phyloP scores from a whole-genome alignment of 208 protist genomes.

The Acanthamoeba triangularis region DNA sequence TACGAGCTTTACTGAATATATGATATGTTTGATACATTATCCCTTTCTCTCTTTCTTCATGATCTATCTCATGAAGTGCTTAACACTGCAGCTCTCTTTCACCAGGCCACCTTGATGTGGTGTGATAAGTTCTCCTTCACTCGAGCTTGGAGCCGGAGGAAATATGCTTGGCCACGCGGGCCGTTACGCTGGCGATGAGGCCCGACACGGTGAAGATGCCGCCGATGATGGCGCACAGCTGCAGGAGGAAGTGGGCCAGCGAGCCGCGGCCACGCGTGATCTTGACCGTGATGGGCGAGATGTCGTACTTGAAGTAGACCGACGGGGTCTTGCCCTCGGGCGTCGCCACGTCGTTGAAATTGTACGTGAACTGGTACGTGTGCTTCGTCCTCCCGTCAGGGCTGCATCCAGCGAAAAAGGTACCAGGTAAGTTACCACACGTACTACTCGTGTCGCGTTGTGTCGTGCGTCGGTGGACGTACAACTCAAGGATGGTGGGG shows the following conservation, averaged over 20 bases:
- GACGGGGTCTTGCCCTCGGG: background rate
- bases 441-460: no score
- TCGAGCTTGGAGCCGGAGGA: background rate
- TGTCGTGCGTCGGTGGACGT: background rate
- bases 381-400: constrained; percentile 57
- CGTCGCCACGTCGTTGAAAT: constrained; percentile 63
- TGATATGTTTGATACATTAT: background rate
- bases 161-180: background rate
- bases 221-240: constrained; percentile 66
- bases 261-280: constrained; percentile 52
- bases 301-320: constrained; percentile 72
- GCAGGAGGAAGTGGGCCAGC: constrained; percentile 47
- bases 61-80: background rate
- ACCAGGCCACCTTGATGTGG: no score
- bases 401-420: background rate
- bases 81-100: no score
- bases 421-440: background rate
- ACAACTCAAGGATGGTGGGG: constrained; percentile 47
- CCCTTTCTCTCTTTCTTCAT: background rate
- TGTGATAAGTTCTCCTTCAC: no score
- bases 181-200: constrained; percentile 35
- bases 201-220: constrained; percentile 62
- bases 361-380: constrained; percentile 69
- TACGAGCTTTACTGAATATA: background rate
- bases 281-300: constrained; percentile 63